A percentile compares a stretch with the other conserved stretches of the same genome.
phyloP scores from a whole-genome alignment of 345 rosid genomes.

The Tarenaya hassleriana region DNA sequence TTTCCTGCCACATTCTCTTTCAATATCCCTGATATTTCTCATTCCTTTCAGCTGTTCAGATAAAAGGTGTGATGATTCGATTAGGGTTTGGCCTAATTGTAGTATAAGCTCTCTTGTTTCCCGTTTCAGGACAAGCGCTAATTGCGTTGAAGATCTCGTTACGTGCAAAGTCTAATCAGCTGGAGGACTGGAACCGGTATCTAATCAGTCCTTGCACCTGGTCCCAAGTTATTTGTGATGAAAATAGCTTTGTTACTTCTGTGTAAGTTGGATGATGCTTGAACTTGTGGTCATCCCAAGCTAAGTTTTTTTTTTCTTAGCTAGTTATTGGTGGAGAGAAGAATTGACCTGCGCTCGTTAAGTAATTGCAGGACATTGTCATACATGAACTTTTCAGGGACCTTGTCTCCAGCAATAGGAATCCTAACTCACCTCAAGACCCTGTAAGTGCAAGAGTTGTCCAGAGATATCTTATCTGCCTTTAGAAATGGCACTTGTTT shows the following conservation, averaged over 20 bases:
- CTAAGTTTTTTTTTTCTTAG: background rate
- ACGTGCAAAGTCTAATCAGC: slow-evolving; percentile 41
- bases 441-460: slow-evolving; percentile 45
- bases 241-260: slow-evolving; percentile 45
- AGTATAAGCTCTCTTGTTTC: slow-evolving; percentile 2
- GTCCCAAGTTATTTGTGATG: slow-evolving; percentile 68
- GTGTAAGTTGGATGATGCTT: slow-evolving; percentile 43
- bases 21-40: background rate
- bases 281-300: background rate
- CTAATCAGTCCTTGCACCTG: slow-evolving; percentile 94
- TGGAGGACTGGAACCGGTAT: slow-evolving; percentile 72
- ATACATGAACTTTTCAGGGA: slow-evolving; percentile 72
- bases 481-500: background rate
- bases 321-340: background rate
- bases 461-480: background rate
- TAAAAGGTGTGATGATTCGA: background rate
- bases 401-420: slow-evolving; percentile 64
- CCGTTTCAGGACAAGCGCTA: slow-evolving; percentile 68
- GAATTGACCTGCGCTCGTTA: background rate
- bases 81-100: background rate
- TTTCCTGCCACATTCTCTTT: background rate
- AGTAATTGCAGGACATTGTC: slow-evolving; percentile 61
- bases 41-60: background rate
- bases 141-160: slow-evolving; percentile 46
- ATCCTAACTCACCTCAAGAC: slow-evolving; percentile 50